Base-by-base conservation (phyloP, 495 filamentous ascomycete genomes). In the Eremomyces bilateralis region DNA sequence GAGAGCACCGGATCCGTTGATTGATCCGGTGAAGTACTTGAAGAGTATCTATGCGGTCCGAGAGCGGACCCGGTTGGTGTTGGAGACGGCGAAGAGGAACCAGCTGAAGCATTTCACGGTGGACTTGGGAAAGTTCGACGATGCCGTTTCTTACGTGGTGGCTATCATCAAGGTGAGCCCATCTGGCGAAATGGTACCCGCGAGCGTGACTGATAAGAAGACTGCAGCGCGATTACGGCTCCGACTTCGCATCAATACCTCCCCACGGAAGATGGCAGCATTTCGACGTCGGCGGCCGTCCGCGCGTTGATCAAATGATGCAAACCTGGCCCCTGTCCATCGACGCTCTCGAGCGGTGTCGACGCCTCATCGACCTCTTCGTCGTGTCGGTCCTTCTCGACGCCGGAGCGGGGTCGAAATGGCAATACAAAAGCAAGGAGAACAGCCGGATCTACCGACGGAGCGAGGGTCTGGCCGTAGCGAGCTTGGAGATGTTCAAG, bases 401-500 rank as follows among this genome's bases (percentile, higher is more conserved):
- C 52, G 82, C 82, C 3, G 82, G 82, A 3, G 80, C 82, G 1
- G 82, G 82, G 17, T 77, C 74, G 11, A 54, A 59, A 18, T 92
- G 82, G 82, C 76, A 72, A 25, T 97, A 91, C 57, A 83, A 75
- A 56, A 83, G 80, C 38, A 76, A 76, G 42, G 81, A 94, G 49
- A 91, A 82, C 40, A 84, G 84, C 20, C 77, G 71, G 39, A 47
- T 76, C 11, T 95, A 83, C 50, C 65, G 71, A 25, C 68, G 88
- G 25, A 93, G 82, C 36, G 88, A 97, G 52, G 88, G 88, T 16
- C 60, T 97, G 42, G 88, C 88, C 3, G 74, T 97, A 29, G 88
- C 90, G 16, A 85, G 77, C 52, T 56, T 97, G 49, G 88, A 95
- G 47, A 97, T 97, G 88, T 97, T 95, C 60, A 93, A 88, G 57